Conservation (phyloP, 345 rosid genomes). For the Rhizophora apiculata region DNA sequence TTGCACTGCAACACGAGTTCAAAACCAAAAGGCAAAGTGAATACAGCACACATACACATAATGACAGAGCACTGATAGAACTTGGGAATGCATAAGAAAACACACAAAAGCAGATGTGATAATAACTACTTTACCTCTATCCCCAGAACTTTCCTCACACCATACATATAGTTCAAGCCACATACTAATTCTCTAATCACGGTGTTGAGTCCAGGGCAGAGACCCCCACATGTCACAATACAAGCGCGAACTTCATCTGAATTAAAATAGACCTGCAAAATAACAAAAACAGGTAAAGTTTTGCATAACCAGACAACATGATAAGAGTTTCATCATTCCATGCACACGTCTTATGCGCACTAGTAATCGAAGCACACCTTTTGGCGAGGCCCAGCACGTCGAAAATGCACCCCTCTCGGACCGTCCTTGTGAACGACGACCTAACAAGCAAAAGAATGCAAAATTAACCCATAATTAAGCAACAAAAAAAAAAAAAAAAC, state of each 20-base stretch:
- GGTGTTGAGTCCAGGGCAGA: conserved; percentile 85
- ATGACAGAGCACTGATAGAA: background rate
- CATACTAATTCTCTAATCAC: conserved; percentile 80
- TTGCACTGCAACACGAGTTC: too few relatives aligned
- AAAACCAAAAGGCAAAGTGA: background rate
- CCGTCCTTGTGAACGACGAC: conserved; percentile 69
- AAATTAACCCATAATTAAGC: background rate
- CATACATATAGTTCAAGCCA: conserved; percentile 69
- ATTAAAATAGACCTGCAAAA: conserved; percentile 59
- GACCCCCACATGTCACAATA: conserved; percentile 82
- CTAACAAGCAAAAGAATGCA: conserved; percentile 26
- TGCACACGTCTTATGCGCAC: background rate
- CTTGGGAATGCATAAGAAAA: background rate
- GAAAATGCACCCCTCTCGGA: conserved; percentile 78
- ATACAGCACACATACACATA: background rate
- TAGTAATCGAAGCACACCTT: conserved; percentile 40
- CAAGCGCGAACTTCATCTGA: conserved; percentile 79
- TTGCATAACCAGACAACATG: background rate
- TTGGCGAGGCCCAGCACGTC: conserved; percentile 92
- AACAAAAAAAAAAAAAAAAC: too few relatives aligned
- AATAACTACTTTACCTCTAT: conserved; percentile 53
- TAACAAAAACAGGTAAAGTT: background rate
- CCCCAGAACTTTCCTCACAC: conserved; percentile 68
- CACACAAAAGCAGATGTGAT: background rate
- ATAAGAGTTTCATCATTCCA: background rate